Evolutionary conservation across 108 stramenopile genomes (phyloP).

Genomic region (Fistulifera solaris): DNA sequence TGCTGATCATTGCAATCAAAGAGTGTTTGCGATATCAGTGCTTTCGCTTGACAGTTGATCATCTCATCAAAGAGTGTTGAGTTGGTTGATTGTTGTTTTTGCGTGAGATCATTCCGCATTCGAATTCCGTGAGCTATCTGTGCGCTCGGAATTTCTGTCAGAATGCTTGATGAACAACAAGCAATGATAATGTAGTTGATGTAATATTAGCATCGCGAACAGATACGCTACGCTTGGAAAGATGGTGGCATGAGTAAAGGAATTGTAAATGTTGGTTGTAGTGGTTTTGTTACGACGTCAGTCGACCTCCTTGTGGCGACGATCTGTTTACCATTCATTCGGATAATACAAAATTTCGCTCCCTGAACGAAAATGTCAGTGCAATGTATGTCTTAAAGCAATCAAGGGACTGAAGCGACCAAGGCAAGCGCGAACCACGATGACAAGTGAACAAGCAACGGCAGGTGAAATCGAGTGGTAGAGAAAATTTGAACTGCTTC

Average conservation of each 20-base stretch:
- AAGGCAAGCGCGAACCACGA: background rate
- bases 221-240: too few relatives aligned
- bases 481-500: too few relatives aligned
- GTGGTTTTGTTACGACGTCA: background rate
- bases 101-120: too few relatives aligned
- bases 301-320: background rate
- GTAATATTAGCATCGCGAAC: too few relatives aligned
- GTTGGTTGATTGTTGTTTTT: too few relatives aligned
- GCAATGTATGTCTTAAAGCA: background rate
- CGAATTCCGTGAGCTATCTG: slow-evolving; percentile 1
- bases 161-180: too few relatives aligned
- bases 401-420: background rate
- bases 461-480: background rate
- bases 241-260: background rate
- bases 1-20: too few relatives aligned
- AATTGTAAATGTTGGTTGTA: background rate
- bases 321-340: slow-evolving; percentile 13
- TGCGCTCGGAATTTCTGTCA: too few relatives aligned
- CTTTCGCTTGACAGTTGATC: too few relatives aligned
- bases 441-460: background rate
- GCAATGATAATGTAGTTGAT: too few relatives aligned
- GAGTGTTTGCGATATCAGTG: too few relatives aligned
- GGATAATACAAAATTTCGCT: slow-evolving; percentile 10
- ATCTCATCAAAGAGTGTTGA: too few relatives aligned
- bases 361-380: slow-evolving; percentile 9